phyloP scores from a whole-genome alignment of 179 eudicot species.

The Beta macrorhiza region DNA sequence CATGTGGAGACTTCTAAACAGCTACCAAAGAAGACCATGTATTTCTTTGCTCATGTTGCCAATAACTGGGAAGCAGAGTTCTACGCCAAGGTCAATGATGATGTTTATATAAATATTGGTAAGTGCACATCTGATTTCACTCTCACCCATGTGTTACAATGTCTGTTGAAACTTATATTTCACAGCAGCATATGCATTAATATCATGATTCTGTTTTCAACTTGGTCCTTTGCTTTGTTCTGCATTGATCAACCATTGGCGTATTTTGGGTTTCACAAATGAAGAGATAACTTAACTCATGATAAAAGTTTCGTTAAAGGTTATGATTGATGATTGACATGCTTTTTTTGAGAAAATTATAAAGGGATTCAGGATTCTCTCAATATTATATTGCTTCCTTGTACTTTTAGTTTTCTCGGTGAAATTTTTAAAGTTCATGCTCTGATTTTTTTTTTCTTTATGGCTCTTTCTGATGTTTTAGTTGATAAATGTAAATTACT shows the following conservation, averaged over 20 bases:
- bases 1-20: constrained; percentile 67
- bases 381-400: not conserved
- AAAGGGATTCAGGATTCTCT: not conserved
- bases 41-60: constrained; percentile 65
- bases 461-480: not conserved
- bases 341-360: not conserved
- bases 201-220: not conserved
- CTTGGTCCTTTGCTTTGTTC: not conserved
- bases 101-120: constrained; percentile 82
- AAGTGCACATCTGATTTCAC: constrained; percentile 13
- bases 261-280: not conserved
- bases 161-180: constrained; percentile 3
- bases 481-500: not conserved
- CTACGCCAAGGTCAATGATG: constrained; percentile 85
- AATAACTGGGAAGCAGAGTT: constrained; percentile 89
- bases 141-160: constrained; percentile 2
- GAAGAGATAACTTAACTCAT: not conserved
- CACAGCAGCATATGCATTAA: not conserved
- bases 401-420: not conserved
- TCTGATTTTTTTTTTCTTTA: not conserved
- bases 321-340: not conserved
- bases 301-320: not conserved
- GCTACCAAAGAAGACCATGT: constrained; percentile 64
- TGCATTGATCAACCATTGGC: not conserved
- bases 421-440: not conserved